phyloP scores from a whole-genome alignment of 768 basidiomycete genomes.

The Lyophyllum shimeji region DNA sequence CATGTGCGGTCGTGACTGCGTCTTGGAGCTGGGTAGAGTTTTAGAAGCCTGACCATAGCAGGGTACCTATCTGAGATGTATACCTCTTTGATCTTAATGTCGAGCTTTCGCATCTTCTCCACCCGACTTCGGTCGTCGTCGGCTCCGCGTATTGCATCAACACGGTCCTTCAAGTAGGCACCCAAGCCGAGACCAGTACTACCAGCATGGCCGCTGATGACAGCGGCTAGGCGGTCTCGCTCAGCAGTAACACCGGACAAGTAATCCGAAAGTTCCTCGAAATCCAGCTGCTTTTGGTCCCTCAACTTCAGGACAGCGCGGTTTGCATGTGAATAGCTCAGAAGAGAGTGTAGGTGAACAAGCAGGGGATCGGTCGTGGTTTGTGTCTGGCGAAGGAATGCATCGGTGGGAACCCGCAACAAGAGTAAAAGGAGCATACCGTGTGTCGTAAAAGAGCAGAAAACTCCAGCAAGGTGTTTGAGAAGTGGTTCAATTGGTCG shows the following conservation, averaged over 20 bases:
- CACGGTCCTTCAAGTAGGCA: conserved; percentile 88
- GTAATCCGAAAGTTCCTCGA: conserved; percentile 96
- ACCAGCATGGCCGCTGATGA: conserved; percentile 87
- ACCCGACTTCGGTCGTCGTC: conserved; percentile 93
- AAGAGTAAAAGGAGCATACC: conserved; percentile 40
- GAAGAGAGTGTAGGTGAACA: conserved; percentile 83
- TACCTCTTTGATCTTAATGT: conserved; percentile 95
- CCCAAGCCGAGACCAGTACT: conserved; percentile 82
- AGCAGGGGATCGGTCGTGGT: conserved; percentile 93
- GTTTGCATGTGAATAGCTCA: conserved; percentile 93
- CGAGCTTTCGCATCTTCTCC: conserved; percentile 91
- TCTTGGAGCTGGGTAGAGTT: conserved; percentile 74
- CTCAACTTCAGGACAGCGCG: conserved; percentile 92
- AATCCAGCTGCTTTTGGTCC: conserved; percentile 98
- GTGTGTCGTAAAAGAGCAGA: conserved; percentile 85
- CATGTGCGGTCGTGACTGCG: conserved; percentile 91
- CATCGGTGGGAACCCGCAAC: background rate
- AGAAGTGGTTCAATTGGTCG: conserved; percentile 95
- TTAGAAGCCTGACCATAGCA: background rate
- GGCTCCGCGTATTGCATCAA: conserved; percentile 88
- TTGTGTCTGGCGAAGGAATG: conserved; percentile 59
- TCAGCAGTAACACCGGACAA: conserved; percentile 91
- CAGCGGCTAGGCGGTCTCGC: conserved; percentile 87
- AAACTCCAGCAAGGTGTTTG: conserved; percentile 93
- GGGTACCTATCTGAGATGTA: conserved; percentile 11